Percentiles rank a stretch among this genome's conserved stretches.
phyloP scores from a whole-genome alignment of 306 rosid species.

The Rosa multiflora region DNA sequence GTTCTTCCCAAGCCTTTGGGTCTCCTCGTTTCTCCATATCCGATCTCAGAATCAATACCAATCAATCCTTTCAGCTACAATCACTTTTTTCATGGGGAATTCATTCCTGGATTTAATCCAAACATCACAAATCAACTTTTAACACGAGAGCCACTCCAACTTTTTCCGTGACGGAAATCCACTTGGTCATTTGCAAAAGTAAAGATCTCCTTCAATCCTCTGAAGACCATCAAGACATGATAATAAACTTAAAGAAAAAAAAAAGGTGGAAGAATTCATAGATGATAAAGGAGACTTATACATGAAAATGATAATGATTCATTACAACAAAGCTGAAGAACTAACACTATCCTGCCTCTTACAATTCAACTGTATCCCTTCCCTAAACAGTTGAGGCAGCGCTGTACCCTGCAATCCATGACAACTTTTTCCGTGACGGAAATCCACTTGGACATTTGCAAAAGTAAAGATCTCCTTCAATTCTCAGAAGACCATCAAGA shows the following conservation, averaged over 20 bases:
- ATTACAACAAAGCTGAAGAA: not conserved
- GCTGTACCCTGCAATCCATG: constrained; percentile 65
- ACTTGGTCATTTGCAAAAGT: not conserved
- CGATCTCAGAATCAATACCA: not conserved
- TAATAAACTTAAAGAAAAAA: not conserved
- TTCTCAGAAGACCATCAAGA: not conserved
- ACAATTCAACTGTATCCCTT: constrained; percentile 59
- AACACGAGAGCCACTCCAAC: not conserved
- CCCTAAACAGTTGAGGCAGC: constrained; percentile 82
- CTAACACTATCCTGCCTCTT: not conserved
- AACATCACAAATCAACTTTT: not conserved
- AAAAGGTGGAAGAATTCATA: not conserved
- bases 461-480: not conserved
- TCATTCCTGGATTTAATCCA: not conserved
- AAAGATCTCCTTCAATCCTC: not conserved
- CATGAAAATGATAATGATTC: not conserved
- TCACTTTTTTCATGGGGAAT: not conserved
- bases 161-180: not conserved
- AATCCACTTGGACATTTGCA: not conserved
- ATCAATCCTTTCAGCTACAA: not conserved
- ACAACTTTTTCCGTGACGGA: constrained; percentile 8
- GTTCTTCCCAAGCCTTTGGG: not conserved
- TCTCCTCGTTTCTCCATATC: not conserved
- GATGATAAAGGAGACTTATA: not conserved
- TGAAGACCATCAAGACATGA: not conserved